Evolutionary conservation across 345 rosid species (phyloP).

Genomic region (Durio zibethinus): DNA sequence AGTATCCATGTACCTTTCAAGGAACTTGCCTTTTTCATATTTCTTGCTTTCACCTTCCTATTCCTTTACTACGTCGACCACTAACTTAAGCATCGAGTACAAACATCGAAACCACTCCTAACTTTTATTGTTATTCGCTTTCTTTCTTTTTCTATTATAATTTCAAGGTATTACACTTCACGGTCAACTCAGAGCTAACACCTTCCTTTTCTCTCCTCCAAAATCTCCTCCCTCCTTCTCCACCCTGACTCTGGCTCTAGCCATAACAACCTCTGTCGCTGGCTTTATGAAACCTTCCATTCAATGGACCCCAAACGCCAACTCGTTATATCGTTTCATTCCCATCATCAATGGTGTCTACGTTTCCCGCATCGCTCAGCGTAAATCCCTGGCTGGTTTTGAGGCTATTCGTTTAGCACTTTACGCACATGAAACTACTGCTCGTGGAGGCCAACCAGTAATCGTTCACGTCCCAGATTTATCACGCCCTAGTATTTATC

Average conservation of each 20-base stretch:
- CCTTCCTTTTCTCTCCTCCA: slow-evolving; percentile 52
- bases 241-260: slow-evolving; percentile 72
- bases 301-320: slow-evolving; percentile 54
- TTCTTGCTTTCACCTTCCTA: too few species aligned
- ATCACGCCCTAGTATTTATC: slow-evolving; percentile 69
- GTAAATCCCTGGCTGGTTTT: slow-evolving; percentile 72
- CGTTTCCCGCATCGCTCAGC: slow-evolving; percentile 64
- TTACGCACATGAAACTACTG: slow-evolving; percentile 65
- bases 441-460: slow-evolving; percentile 57
- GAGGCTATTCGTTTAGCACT: slow-evolving; percentile 78
- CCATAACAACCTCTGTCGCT: slow-evolving; percentile 73
- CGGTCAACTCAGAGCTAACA: too few species aligned
- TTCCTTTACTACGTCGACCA: too few species aligned
- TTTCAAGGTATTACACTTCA: too few species aligned
- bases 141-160: too few species aligned
- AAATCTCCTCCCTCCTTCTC: slow-evolving; percentile 64
- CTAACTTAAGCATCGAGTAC: too few species aligned
- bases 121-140: too few species aligned
- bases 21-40: too few species aligned
- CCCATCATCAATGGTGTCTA: slow-evolving; percentile 69
- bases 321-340: slow-evolving; percentile 68
- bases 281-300: slow-evolving; percentile 93
- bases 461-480: slow-evolving; percentile 72
- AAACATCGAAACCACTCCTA: too few species aligned
- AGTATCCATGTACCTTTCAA: too few species aligned